phyloP scores from a whole-genome alignment of 768 basidiomycete species.

The Termitomyces sp. region DNA sequence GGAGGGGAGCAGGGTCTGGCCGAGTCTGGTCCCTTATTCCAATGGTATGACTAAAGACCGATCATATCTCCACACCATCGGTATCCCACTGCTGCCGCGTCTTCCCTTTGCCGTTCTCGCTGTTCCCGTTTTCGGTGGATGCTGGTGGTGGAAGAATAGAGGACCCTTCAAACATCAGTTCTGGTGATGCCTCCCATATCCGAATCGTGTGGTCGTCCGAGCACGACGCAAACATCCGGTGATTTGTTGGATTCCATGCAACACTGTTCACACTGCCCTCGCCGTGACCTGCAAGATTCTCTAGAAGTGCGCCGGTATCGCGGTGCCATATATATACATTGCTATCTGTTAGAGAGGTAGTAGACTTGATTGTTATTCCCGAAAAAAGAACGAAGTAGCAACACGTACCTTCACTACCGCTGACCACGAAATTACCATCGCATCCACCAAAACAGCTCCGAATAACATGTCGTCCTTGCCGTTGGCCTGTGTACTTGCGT shows the following conservation, averaged over 20 bases:
- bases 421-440: constrained; percentile 83
- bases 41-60: not conserved
- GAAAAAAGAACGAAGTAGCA: not conserved
- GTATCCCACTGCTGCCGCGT: constrained; percentile 42
- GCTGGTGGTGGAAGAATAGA: constrained; percentile 14
- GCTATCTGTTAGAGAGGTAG: constrained; percentile 53
- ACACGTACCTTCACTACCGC: constrained; percentile 88
- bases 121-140: constrained; percentile 42
- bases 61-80: constrained; percentile 20
- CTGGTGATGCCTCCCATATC: constrained; percentile 71
- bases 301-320: constrained; percentile 77
- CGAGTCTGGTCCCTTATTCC: not conserved
- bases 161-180: constrained; percentile 17
- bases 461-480: constrained; percentile 79
- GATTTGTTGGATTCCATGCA: constrained; percentile 90
- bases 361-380: constrained; percentile 9
- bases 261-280: constrained; percentile 91
- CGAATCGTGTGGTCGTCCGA: constrained; percentile 90
- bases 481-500: constrained; percentile 83
- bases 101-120: constrained; percentile 68
- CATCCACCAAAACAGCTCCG: constrained; percentile 92
- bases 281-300: constrained; percentile 85
- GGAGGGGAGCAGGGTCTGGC: not conserved
- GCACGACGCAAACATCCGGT: constrained; percentile 93
- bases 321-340: constrained; percentile 96